Evolutionary conservation across 2,329 filamentous ascomycete species (phyloP), one percentile per base, ranked within the genome.

Genomic region (Ramichloridium luteum): DNA sequence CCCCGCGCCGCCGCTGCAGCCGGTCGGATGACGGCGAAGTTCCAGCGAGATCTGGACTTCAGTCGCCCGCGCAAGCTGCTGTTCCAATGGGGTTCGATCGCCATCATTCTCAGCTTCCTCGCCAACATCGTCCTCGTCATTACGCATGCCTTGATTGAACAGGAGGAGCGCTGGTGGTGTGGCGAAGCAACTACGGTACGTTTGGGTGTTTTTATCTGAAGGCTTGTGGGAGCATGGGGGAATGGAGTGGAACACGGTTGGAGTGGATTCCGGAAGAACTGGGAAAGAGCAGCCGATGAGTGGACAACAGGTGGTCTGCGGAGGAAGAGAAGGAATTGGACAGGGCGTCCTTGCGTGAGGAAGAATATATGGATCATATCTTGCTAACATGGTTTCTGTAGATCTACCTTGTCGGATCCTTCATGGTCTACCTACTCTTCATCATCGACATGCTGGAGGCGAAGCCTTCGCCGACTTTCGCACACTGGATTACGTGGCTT

Each of bases 371-470:
- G 5, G 5, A 16, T n/a, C 22, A 14, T 17, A 4, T 8, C 16
- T 16, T 11, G 22, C 22, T 32, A 36, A 36, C 29, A 26, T 41
- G 34, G 44, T 48, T 38, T 15, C 28, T 30, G 35, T 49, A 93
- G 85, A 78, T 93, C 51, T 93, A 92, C 57, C 66, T 92, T 41
- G 72, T 83, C 35, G 83, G 79, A 33, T 79, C 82, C 27, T 80
- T 85, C 44, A 93, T 93, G 64, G 74, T 90, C 41, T 90, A 92
- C 61, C 70, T 81, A 30, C 77, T 93, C 45, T 71, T 93, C 44
- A 69, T 92, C 44, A 79, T 94, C 49, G 85, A 85, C 16, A 70
- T 96, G 35, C 68, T 93, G 48, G 86, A 94, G 56, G 80, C 80
- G 51, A 75, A 73, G 40, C 77, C 83, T 18, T 81, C 81, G 9